Conservation (phyloP, 1,284 basidiomycete species). For the Takashimella tepidaria region DNA sequence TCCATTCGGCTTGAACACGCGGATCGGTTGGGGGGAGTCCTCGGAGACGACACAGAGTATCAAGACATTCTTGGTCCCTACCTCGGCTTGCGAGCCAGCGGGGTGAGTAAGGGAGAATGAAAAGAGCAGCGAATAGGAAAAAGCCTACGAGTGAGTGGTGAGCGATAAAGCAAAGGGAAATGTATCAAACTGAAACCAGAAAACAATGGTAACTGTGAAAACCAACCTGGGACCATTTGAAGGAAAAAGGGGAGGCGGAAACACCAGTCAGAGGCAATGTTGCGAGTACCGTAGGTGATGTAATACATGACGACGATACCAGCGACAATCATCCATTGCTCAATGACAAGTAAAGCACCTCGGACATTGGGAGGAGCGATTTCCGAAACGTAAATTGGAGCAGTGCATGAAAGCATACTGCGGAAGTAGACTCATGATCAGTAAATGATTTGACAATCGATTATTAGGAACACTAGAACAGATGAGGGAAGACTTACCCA, state of each 20-base stretch:
- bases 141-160: constrained; percentile 10
- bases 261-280: constrained; percentile 15
- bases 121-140: constrained; percentile 41
- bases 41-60: constrained; percentile 33
- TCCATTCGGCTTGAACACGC: constrained; percentile 38
- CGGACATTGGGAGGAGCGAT: constrained; percentile 51
- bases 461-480: constrained; percentile 15
- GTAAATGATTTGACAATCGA: constrained; percentile 27
- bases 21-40: constrained; percentile 28
- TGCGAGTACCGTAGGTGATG: constrained; percentile 19
- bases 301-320: constrained; percentile 34
- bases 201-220: constrained; percentile 15
- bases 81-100: constrained; percentile 55
- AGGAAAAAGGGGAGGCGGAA: constrained; percentile 36
- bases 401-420: constrained; percentile 36
- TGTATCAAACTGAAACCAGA: too few relatives aligned
- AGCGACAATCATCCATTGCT: constrained; percentile 67
- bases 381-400: constrained; percentile 47
- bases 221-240: constrained; percentile 29
- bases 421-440: constrained; percentile 24
- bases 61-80: constrained; percentile 30
- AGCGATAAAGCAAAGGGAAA: too few relatives aligned
- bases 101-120: constrained; percentile 54
- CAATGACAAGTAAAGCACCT: constrained; percentile 68
- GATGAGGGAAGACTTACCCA: constrained; percentile 33